Conservation (phyloP, 2,329 filamentous ascomycete species). For the Pseudogymnoascus sp. region DNA sequence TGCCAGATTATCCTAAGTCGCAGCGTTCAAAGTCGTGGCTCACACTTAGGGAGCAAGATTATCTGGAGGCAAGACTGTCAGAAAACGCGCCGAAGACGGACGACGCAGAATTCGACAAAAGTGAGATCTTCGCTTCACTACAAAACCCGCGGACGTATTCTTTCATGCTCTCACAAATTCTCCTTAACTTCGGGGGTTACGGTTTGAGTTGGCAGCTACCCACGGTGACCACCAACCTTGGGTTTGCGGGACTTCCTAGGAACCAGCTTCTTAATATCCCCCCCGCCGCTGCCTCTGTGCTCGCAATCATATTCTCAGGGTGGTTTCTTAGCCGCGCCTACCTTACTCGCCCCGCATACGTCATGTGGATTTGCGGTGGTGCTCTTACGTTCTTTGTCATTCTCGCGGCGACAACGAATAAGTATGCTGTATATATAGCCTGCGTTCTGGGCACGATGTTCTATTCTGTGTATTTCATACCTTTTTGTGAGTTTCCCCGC, state of each 20-base stretch:
- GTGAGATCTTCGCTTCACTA: conserved; percentile 32
- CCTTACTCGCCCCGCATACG: conserved; percentile 33
- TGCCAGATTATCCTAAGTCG: conserved; percentile 40
- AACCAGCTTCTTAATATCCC: conserved; percentile 42
- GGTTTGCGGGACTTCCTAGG: conserved; percentile 35
- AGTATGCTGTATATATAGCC: conserved; percentile 35
- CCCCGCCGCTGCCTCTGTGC: conserved; percentile 35
- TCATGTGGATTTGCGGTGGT: conserved; percentile 35
- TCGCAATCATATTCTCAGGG: conserved; percentile 33
- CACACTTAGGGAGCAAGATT: conserved; percentile 33
- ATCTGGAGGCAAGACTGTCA: conserved; percentile 32
- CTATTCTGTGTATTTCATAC: conserved; percentile 37
- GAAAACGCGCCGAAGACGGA: conserved; percentile 33
- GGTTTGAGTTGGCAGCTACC: conserved; percentile 37
- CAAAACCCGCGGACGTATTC: conserved; percentile 30
- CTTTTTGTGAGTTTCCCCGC: conserved; percentile 33
- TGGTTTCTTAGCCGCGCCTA: conserved; percentile 35
- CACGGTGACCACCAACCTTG: conserved; percentile 35
- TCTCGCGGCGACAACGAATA: conserved; percentile 33
- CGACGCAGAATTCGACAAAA: conserved; percentile 31
- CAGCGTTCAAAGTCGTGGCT: conserved; percentile 32
- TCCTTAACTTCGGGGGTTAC: conserved; percentile 36
- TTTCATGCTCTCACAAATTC: conserved; percentile 32
- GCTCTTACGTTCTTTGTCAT: conserved; percentile 39
- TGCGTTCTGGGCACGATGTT: conserved; percentile 39